These are phyloP conservation scores for Otatea glauca DNA, from an alignment of 176 grass and related monocot genomes.

Conservation along the genomic window DNA sequence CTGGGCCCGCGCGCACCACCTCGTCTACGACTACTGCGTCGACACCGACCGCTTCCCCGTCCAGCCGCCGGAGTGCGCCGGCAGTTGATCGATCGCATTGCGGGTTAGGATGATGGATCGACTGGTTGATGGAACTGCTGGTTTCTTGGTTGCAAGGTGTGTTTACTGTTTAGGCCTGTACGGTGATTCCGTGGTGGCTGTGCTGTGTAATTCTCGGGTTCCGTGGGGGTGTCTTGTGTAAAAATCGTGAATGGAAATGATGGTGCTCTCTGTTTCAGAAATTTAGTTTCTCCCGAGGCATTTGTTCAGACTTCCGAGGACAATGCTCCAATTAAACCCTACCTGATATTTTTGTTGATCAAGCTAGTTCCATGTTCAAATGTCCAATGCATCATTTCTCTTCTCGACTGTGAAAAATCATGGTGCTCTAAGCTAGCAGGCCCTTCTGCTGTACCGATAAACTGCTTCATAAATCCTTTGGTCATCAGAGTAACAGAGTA, in stretches of 20 bases:
- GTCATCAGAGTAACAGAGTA: neutral
- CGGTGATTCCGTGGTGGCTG: neutral
- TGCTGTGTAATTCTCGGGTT: neutral
- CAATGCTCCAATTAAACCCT: neutral
- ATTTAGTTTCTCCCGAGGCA: neutral
- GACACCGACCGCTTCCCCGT: conserved; percentile 73
- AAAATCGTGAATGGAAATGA: neutral
- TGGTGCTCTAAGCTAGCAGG: neutral
- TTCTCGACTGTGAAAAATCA: neutral
- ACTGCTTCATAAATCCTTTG: neutral
- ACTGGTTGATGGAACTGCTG: conserved; percentile 49
- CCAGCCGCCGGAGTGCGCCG: conserved; percentile 75
- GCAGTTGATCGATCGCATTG: neutral
- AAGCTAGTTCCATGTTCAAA: too few relatives aligned
- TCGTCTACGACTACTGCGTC: conserved; percentile 97
- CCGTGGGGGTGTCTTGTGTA: conserved; percentile 38
- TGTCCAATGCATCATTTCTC: too few relatives aligned
- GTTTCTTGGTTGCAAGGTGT: conserved; percentile 41
- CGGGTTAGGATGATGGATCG: neutral
- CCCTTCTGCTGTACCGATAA: neutral
- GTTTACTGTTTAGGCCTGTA: too few relatives aligned
- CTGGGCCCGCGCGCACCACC: conserved; percentile 89
- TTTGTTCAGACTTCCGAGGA: neutral
- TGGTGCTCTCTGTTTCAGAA: neutral
- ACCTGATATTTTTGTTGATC: neutral